Base-by-base conservation (phyloP, 1,284 basidiomycete species). In the Cerioporus squamosus region DNA sequence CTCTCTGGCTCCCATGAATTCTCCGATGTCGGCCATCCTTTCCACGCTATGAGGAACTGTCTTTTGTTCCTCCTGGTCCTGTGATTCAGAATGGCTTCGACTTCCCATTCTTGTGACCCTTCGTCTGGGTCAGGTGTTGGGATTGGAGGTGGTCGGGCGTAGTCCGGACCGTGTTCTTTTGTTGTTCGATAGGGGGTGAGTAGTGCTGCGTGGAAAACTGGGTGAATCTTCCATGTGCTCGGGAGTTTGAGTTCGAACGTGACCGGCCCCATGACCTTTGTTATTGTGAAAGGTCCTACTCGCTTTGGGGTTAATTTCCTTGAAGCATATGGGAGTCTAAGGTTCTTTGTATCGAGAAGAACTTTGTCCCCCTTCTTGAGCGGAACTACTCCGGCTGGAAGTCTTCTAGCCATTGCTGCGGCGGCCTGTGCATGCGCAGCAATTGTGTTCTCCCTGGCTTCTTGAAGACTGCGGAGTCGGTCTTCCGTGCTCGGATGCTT, bases 11-110 rank as follows among this genome's bases (percentile, higher is more conserved):
- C 42, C 51, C 51, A 53, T 10, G 31, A 39, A 38, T 49, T 49
- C 22, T 49, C 47, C 2, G 31, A 23, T 12, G 47, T n/a, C 15
- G 47, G 47, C 22, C 47, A 61, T 15, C 59, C 62, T 38, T 33
- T 50, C 62, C 62, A 63, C 1, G 52, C 43, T 15, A 63, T 53
- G 1, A 63, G 45, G 40, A 61, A 63, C 43, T 58, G 51, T 26
- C 22, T 42, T 4, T 49, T 53, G 2, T 53, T 33, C 2, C 56
- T 44, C 2, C 49, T 40, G 4, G 23, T 33, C 18, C 54, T 20
- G 17, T 60, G 44, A 36, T 64, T 56, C 0, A 68, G 18, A 6
- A 66, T 66, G 44, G 57, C 26, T 24, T 53, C 43, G 0, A 53
- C 44, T 14, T 45, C 44, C n/a, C 33, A 43, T 26, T 53, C 51